Percentiles rank a stretch among this genome's conserved stretches.
phyloP scores from a whole-genome alignment of 2,329 filamentous ascomycete genomes.

The Claviceps sp. region DNA sequence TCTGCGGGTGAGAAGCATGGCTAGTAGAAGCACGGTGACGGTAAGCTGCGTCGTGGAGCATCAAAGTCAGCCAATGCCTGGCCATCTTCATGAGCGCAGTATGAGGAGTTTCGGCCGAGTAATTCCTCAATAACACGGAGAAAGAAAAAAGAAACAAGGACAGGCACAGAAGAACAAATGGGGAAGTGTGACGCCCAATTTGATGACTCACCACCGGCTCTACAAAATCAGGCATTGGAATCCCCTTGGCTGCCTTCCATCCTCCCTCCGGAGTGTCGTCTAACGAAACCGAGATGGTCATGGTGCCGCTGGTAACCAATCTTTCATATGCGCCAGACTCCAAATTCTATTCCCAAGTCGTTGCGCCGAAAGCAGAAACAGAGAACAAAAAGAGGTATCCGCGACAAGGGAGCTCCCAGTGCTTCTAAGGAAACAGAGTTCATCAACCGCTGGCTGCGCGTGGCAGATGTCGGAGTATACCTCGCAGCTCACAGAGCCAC shows the following conservation, averaged over 20 bases:
- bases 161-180: background rate
- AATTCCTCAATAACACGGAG: too few relatives aligned
- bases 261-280: conserved; percentile 11
- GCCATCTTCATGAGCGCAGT: background rate
- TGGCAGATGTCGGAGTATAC: too few relatives aligned
- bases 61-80: background rate
- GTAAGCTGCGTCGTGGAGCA: conserved; percentile 18
- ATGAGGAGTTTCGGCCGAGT: too few relatives aligned
- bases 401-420: too few relatives aligned
- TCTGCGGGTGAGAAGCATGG: conserved; percentile 24
- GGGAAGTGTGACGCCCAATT: background rate
- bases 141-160: too few relatives aligned
- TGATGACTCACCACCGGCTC: conserved; percentile 17
- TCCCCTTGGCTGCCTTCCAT: conserved; percentile 13
- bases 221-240: conserved; percentile 20
- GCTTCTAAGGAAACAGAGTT: too few relatives aligned
- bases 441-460: too few relatives aligned
- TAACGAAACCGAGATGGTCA: conserved; percentile 1
- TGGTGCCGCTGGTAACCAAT: background rate
- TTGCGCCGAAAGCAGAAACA: too few relatives aligned
- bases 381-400: too few relatives aligned
- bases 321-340: too few relatives aligned
- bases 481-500: too few relatives aligned
- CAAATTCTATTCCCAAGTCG: too few relatives aligned
- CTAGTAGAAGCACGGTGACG: conserved; percentile 22